Conservation (phyloP, 768 basidiomycete species). For the Hygrophorus russula region DNA sequence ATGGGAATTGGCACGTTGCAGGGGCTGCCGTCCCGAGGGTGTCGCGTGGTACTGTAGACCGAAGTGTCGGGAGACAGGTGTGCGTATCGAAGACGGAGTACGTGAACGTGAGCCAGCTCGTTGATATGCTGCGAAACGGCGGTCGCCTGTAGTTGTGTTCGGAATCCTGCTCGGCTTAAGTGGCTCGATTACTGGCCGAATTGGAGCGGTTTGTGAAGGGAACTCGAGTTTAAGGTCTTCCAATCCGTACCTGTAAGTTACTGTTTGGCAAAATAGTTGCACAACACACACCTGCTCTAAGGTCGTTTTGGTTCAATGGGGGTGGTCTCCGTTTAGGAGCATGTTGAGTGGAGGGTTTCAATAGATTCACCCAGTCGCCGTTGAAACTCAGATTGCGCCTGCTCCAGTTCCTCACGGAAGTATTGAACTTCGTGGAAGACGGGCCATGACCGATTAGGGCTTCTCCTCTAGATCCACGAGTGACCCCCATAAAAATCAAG, state of each 20-base stretch:
- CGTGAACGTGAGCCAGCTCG: slow-evolving; percentile 3
- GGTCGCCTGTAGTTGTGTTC: slow-evolving; percentile 3
- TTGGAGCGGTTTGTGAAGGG: slow-evolving; percentile 1
- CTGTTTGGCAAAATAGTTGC: neutral
- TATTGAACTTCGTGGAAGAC: slow-evolving; percentile 12
- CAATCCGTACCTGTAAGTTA: neutral
- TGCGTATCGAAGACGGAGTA: slow-evolving; percentile 19
- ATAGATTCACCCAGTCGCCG: slow-evolving; percentile 36
- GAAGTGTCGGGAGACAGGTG: slow-evolving; percentile 2
- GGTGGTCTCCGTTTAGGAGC: slow-evolving; percentile 9
- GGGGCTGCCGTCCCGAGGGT: neutral
- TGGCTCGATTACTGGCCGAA: neutral
- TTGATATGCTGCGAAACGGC: slow-evolving; percentile 1
- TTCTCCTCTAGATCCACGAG: slow-evolving; percentile 52
- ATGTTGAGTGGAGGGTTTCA: slow-evolving; percentile 17
- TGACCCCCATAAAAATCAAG: slow-evolving; percentile 78
- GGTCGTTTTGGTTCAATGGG: slow-evolving; percentile 16
- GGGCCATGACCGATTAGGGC: slow-evolving; percentile 1
- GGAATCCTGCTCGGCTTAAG: slow-evolving; percentile 1
- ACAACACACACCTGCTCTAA: slow-evolving; percentile 5
- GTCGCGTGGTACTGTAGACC: neutral
- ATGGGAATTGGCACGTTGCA: slow-evolving; percentile 4
- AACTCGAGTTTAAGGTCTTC: slow-evolving; percentile 11
- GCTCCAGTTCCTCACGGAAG: slow-evolving; percentile 42
- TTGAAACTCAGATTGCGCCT: slow-evolving; percentile 45